A percentile compares a stretch with the other conserved stretches of the same genome.
Conservation (phyloP, 2,329 filamentous ascomycete species). For the Tolypocladium endophyticum region DNA sequence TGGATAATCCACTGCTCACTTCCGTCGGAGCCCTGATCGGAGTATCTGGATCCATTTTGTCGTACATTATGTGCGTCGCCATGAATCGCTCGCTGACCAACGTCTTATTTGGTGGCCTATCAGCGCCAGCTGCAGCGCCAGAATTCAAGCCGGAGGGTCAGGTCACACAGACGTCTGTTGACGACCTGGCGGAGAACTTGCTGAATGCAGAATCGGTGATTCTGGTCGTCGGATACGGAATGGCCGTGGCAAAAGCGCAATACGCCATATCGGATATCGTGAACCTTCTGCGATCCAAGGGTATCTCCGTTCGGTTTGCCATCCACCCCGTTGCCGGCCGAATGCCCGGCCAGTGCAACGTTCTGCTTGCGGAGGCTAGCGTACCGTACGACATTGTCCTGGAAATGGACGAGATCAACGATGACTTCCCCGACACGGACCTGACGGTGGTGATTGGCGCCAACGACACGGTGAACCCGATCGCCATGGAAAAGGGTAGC, state of each 20-base stretch:
- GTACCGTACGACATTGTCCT: conserved; percentile 88
- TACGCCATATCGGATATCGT: conserved; percentile 84
- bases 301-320: conserved; percentile 75
- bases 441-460: conserved; percentile 82
- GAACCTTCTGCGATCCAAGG: conserved; percentile 58
- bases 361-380: conserved; percentile 75
- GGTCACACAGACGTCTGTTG: conserved; percentile 66
- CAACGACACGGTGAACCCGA: conserved; percentile 88
- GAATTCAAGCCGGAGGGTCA: conserved; percentile 72
- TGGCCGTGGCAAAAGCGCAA: conserved; percentile 90
- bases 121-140: conserved; percentile 44
- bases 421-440: conserved; percentile 79
- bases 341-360: conserved; percentile 92
- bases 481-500: conserved; percentile 72
- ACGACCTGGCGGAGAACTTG: conserved; percentile 70
- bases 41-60: conserved; percentile 79
- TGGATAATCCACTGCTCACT: conserved; percentile 76
- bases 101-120: conserved; percentile 67
- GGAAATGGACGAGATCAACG: conserved; percentile 95
- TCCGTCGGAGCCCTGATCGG: conserved; percentile 81
- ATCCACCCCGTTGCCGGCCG: conserved; percentile 85
- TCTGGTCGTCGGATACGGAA: conserved; percentile 84
- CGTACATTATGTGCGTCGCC: conserved; percentile 77
- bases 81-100: conserved; percentile 91
- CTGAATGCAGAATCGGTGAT: conserved; percentile 74